A percentile compares a stretch with the other conserved stretches of the same genome.
phyloP scores from a whole-genome alignment of 768 basidiomycete genomes.

The Favolaschia claudopus region DNA sequence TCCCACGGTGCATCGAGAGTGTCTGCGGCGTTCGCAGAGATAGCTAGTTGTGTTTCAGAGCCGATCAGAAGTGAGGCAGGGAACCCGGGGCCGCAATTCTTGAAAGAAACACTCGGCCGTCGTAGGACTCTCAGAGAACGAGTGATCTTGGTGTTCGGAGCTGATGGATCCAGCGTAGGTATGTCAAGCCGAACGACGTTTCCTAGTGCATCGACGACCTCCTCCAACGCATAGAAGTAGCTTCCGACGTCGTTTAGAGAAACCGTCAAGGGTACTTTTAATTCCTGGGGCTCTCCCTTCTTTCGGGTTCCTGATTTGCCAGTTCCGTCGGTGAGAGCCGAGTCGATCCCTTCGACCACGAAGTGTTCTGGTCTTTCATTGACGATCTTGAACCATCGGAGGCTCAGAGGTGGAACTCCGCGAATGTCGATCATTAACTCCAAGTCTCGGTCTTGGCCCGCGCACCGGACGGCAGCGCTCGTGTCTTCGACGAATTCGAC shows the following conservation, averaged over 20 bases:
- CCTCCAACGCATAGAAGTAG: conserved; percentile 79
- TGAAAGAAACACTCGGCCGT: conserved; percentile 77
- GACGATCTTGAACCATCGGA: conserved; percentile 77
- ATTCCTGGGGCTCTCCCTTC: conserved; percentile 53
- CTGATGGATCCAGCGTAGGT: conserved; percentile 27
- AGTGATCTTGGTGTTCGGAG: conserved; percentile 53
- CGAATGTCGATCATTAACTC: conserved; percentile 69
- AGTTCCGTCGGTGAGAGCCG: conserved; percentile 16
- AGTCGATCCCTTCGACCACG: conserved; percentile 79
- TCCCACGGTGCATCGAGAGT: conserved; percentile 74
- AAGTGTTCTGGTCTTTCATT: conserved; percentile 74
- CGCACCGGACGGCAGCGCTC: conserved; percentile 60
- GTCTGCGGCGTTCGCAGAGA: conserved; percentile 64
- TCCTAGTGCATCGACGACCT: conserved; percentile 83
- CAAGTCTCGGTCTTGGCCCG: conserved; percentile 66
- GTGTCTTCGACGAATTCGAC: conserved; percentile 68
- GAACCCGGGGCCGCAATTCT: conserved; percentile 71
- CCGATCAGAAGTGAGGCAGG: conserved; percentile 79
- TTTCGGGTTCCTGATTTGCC: conserved; percentile 23
- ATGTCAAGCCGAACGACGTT: conserved; percentile 65
- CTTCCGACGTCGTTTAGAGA: conserved; percentile 69
- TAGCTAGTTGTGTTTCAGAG: conserved; percentile 61
- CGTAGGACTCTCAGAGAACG: conserved; percentile 76
- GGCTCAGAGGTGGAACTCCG: conserved; percentile 79
- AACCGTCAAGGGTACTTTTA: conserved; percentile 74